These are phyloP conservation scores for Oryza glumipatula DNA, from an alignment of 176 grass and related monocot genomes.

Conservation along the genomic window DNA sequence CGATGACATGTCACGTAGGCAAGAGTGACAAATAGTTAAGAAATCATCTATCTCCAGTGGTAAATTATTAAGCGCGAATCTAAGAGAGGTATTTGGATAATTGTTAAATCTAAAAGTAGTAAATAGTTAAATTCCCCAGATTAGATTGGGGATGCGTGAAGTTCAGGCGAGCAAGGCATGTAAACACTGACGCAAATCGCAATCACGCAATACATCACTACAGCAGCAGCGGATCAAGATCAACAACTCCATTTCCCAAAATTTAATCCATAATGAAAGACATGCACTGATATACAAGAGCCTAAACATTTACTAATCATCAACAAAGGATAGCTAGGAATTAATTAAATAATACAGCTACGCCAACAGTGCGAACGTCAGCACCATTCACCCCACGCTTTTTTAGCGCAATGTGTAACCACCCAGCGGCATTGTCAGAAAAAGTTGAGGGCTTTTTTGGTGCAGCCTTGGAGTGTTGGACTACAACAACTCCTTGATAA, in stretches of 20 bases:
- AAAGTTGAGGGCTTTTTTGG: slow-evolving; percentile 11
- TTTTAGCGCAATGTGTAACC: neutral
- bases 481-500: neutral
- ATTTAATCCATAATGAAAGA: neutral
- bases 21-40: too few species aligned
- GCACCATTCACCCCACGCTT: neutral
- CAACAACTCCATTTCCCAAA: neutral
- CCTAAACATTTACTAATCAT: neutral
- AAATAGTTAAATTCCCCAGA: too few species aligned
- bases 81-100: too few species aligned
- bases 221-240: neutral
- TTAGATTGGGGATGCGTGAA: neutral
- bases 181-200: neutral
- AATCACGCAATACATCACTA: neutral
- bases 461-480: neutral
- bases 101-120: too few species aligned
- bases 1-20: too few species aligned
- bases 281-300: neutral
- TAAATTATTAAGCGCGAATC: too few species aligned
- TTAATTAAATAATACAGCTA: neutral
- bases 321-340: neutral
- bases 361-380: neutral
- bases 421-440: slow-evolving; percentile 5
- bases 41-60: too few species aligned
- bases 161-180: neutral